phyloP scores from a whole-genome alignment of 2,329 filamentous ascomycete species.

The Xylariaceae sp. region DNA sequence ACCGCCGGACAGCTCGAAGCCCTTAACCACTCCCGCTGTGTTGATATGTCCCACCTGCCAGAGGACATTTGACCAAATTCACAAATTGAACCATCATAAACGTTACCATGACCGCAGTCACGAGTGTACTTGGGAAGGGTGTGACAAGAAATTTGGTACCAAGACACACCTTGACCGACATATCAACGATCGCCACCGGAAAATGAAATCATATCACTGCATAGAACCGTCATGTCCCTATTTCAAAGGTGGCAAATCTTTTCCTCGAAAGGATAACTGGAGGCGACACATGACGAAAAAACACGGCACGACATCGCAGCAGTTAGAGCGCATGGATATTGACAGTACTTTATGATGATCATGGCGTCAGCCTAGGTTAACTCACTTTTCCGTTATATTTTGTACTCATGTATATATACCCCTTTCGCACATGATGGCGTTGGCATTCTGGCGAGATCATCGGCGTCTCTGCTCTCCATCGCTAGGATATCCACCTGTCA shows the following conservation, averaged over 20 bases:
- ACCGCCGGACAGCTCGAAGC: slow-evolving; percentile 25
- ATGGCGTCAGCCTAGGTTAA: no score
- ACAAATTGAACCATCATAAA: slow-evolving; percentile 60
- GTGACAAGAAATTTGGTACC: slow-evolving; percentile 56
- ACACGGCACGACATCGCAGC: slow-evolving; percentile 34
- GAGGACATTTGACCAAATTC: slow-evolving; percentile 52
- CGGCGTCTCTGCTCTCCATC: no score
- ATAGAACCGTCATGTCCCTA: slow-evolving; percentile 51
- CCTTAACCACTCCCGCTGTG: slow-evolving; percentile 18
- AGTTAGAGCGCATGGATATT: slow-evolving; percentile 16
- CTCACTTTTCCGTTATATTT: no score
- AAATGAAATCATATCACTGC: slow-evolving; percentile 58
- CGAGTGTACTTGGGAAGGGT: slow-evolving; percentile 39
- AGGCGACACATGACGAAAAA: slow-evolving; percentile 60
- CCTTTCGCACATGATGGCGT: no score
- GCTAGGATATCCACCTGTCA: no score
- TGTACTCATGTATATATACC: no score
- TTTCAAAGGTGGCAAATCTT: slow-evolving; percentile 56
- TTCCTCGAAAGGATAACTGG: slow-evolving; percentile 61
- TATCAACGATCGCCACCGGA: slow-evolving; percentile 58
- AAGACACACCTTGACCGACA: slow-evolving; percentile 60
- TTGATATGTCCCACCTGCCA: slow-evolving; percentile 40
- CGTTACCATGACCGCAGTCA: slow-evolving; percentile 58
- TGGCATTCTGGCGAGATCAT: no score
- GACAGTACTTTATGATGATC: no score